Evolutionary conservation across 2,329 filamentous ascomycete genomes (phyloP).

Genomic region (Pseudogymnoascus sp.): DNA sequence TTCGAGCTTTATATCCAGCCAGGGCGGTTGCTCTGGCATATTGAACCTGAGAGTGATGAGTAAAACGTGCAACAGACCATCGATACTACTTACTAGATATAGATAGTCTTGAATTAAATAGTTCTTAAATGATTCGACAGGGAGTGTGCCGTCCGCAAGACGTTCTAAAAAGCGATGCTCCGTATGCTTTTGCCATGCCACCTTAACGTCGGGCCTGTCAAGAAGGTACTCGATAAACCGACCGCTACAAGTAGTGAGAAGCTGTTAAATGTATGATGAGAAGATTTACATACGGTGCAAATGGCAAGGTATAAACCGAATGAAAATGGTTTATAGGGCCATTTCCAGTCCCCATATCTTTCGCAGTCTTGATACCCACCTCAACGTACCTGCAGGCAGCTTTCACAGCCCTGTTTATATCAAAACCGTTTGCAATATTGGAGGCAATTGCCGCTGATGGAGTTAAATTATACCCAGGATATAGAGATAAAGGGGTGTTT

Average conservation of each 20-base stretch:
- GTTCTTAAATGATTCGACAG: slow-evolving; percentile 69
- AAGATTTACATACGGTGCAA: slow-evolving; percentile 41
- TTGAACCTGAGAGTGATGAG: slow-evolving; percentile 50
- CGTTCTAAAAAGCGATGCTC: slow-evolving; percentile 75
- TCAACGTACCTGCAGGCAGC: slow-evolving; percentile 65
- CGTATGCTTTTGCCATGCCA: slow-evolving; percentile 67
- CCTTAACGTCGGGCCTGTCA: slow-evolving; percentile 62
- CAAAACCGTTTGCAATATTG: slow-evolving; percentile 55
- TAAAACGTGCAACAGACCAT: neutral
- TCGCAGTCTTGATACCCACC: slow-evolving; percentile 50
- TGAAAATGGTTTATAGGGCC: slow-evolving; percentile 76
- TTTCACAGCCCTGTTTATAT: slow-evolving; percentile 52
- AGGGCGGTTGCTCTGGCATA: slow-evolving; percentile 83
- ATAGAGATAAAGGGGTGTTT: neutral
- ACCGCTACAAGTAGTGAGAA: slow-evolving; percentile 40
- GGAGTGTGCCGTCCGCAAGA: slow-evolving; percentile 67
- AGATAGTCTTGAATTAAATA: slow-evolving; percentile 92
- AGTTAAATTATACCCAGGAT: slow-evolving; percentile 5
- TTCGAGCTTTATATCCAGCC: slow-evolving; percentile 75
- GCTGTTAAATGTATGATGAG: neutral
- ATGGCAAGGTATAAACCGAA: slow-evolving; percentile 59
- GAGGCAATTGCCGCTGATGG: slow-evolving; percentile 60
- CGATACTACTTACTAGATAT: slow-evolving; percentile 55
- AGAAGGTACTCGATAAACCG: slow-evolving; percentile 80
- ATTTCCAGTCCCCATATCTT: slow-evolving; percentile 48